Conservation (phyloP, 306 rosid genomes). For the Prunus mume region DNA sequence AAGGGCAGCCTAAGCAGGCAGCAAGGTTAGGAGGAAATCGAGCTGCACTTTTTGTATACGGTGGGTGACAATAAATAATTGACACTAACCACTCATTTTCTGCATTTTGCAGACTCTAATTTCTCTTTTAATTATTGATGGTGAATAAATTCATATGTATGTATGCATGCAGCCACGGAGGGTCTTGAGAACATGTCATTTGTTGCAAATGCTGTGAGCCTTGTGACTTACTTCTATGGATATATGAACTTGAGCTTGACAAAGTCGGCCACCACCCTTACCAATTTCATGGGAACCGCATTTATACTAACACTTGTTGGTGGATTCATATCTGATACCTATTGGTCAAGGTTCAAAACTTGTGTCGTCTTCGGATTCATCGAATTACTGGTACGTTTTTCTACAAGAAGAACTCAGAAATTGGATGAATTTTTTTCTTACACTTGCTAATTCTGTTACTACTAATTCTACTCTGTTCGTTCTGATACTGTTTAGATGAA, state of each 20-base stretch:
- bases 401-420: no score
- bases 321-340: conserved; percentile 69
- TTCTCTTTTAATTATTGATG: not conserved
- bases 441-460: no score
- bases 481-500: no score
- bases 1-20: conserved; percentile 26
- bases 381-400: conserved; percentile 49
- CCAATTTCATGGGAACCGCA: conserved; percentile 78
- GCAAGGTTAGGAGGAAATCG: conserved; percentile 55
- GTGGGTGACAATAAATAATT: conserved; percentile 21
- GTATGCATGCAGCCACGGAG: conserved; percentile 48
- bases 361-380: conserved; percentile 51
- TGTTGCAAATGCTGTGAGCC: conserved; percentile 53
- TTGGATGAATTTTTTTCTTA: no score
- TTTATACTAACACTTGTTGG: conserved; percentile 65
- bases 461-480: no score
- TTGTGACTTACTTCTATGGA: conserved; percentile 69
- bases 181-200: conserved; percentile 87
- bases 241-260: conserved; percentile 73
- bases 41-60: conserved; percentile 63
- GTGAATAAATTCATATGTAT: not conserved
- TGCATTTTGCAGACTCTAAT: no score
- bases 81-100: not conserved
- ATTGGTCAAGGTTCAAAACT: conserved; percentile 68
- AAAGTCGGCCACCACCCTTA: conserved; percentile 66